Percentiles rank a stretch among this genome's conserved stretches.
phyloP scores from a whole-genome alignment of 176 grass and related monocot genomes.

The Phoenix dactylifera region DNA sequence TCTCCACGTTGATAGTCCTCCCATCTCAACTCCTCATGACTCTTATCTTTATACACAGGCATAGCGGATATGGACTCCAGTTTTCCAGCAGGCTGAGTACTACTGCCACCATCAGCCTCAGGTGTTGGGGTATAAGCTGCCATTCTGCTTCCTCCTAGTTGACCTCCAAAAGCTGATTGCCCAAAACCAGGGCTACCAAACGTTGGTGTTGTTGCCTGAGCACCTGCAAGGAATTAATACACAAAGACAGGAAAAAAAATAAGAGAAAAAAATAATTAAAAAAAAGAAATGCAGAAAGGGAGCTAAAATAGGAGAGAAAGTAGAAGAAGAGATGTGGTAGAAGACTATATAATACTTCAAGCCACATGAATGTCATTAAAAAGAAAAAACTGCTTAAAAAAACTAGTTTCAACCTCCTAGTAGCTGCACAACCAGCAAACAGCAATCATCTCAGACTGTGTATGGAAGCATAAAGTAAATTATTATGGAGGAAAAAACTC shows the following conservation, averaged over 20 bases:
- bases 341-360: too few species aligned
- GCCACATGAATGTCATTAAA: too few species aligned
- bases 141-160: slow-evolving; percentile 72
- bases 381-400: too few species aligned
- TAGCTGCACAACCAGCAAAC: too few species aligned
- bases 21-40: slow-evolving; percentile 95
- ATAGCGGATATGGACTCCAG: slow-evolving; percentile 93
- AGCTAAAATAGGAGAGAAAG: background rate
- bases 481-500: slow-evolving; percentile 9
- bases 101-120: slow-evolving; percentile 62
- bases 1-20: slow-evolving; percentile 88
- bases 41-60: slow-evolving; percentile 87
- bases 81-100: slow-evolving; percentile 53
- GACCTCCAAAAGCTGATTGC: slow-evolving; percentile 49
- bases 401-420: too few species aligned
- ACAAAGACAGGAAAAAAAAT: slow-evolving; percentile 14
- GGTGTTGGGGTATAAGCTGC: slow-evolving; percentile 55
- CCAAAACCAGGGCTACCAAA: slow-evolving; percentile 57
- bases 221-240: slow-evolving; percentile 42
- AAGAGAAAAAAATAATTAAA: slow-evolving; percentile 3
- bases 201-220: slow-evolving; percentile 44
- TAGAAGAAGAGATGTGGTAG: background rate
- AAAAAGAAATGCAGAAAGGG: slow-evolving; percentile 11
- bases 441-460: too few species aligned
- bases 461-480: too few species aligned